phyloP scores from a whole-genome alignment of 176 grass and related monocot genomes.

The Paspalum notatum region DNA sequence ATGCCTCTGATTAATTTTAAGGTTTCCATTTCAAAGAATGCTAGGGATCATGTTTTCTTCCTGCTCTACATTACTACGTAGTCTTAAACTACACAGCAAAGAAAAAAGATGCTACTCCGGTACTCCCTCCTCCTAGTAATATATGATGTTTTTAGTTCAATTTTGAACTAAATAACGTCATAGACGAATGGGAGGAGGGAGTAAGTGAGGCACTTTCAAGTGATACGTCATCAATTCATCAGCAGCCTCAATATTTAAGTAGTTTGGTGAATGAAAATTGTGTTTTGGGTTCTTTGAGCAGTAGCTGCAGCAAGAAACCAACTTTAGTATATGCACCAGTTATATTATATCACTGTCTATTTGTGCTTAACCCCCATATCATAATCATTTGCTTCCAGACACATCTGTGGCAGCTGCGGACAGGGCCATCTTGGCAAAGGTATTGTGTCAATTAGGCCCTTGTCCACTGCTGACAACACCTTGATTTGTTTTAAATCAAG shows the following conservation, averaged over 20 bases:
- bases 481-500: not conserved
- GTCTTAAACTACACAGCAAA: not conserved
- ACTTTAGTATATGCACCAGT: not conserved
- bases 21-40: slow-evolving; percentile 4
- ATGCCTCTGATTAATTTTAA: not conserved
- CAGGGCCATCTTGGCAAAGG: too few species aligned
- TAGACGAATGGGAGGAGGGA: too few species aligned
- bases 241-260: not conserved
- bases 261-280: not conserved
- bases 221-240: not conserved
- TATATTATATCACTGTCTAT: not conserved
- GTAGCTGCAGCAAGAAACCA: not conserved
- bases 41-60: not conserved
- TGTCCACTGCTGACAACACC: not conserved
- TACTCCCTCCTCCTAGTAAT: too few species aligned
- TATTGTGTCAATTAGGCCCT: not conserved
- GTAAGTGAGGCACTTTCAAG: not conserved
- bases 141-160: too few species aligned
- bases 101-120: too few species aligned
- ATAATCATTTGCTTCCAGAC: not conserved
- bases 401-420: not conserved
- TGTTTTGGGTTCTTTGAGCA: not conserved
- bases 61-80: not conserved
- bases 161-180: too few species aligned
- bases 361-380: not conserved